A percentile compares a stretch with the other conserved stretches of the same genome.
Evolutionary conservation across 2,329 filamentous ascomycete genomes (phyloP).

Genomic region (Colletotrichum tropicicola): DNA sequence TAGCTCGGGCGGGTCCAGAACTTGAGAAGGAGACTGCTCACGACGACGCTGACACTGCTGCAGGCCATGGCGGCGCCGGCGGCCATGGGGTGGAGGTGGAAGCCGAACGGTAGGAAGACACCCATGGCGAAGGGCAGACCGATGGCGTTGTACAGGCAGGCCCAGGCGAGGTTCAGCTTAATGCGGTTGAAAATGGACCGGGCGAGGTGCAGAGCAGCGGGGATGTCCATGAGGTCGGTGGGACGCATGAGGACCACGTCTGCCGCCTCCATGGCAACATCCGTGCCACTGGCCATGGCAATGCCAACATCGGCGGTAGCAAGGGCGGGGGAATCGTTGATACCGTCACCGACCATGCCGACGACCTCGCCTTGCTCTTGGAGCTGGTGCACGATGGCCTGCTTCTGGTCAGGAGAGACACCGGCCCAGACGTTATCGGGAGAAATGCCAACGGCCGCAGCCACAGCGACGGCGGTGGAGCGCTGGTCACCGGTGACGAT

Average conservation of each 20-base stretch:
- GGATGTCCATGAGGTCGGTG: conserved; percentile 91
- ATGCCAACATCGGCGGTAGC: conserved; percentile 94
- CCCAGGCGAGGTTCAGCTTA: conserved; percentile 92
- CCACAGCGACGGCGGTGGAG: conserved; percentile 85
- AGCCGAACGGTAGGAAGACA: conserved; percentile 88
- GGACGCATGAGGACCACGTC: conserved; percentile 96
- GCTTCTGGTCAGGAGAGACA: conserved; percentile 92
- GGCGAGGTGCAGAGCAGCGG: conserved; percentile 83
- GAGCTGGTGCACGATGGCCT: conserved; percentile 80
- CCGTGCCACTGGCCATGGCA: conserved; percentile 89
- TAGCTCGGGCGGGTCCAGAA: conserved; percentile 86
- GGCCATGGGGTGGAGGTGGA: conserved; percentile 91
- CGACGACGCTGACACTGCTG: conserved; percentile 89
- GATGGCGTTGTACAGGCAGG: conserved; percentile 90
- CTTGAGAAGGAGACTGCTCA: conserved; percentile 83
- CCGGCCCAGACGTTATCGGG: conserved; percentile 81
- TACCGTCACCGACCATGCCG: conserved; percentile 97
- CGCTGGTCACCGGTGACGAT: conserved; percentile 95
- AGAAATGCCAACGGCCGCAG: conserved; percentile 82
- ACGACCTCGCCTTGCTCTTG: conserved; percentile 80
- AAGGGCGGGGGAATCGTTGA: conserved; percentile 96
- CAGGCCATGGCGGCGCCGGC: conserved; percentile 94
- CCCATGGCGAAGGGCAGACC: conserved; percentile 98
- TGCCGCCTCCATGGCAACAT: conserved; percentile 97
- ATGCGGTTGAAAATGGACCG: conserved; percentile 90